Evolutionary conservation across 768 basidiomycete species (phyloP).

Genomic region (Termitomyces heimii): DNA sequence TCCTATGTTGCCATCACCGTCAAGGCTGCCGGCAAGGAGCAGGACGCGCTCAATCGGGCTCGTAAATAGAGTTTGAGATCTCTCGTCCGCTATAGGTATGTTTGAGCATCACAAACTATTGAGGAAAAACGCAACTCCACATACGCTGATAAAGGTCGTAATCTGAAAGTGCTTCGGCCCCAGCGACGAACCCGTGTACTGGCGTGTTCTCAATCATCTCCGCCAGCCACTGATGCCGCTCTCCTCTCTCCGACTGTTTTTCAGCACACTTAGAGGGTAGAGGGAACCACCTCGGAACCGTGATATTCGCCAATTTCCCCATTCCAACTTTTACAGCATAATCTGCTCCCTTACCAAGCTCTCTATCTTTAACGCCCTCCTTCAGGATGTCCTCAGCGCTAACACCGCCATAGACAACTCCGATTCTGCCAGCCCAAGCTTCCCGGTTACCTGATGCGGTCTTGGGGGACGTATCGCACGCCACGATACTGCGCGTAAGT

Average conservation of each 20-base stretch:
- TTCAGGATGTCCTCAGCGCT: constrained; percentile 3
- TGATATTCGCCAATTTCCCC: constrained; percentile 32
- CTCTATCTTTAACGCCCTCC: constrained; percentile 8
- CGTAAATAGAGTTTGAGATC: constrained; percentile 16
- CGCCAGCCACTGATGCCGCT: constrained; percentile 21
- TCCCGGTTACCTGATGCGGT: constrained; percentile 40
- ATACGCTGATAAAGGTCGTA: constrained; percentile 31
- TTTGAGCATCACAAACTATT: too few species aligned
- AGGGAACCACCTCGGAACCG: constrained; percentile 46
- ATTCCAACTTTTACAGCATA: constrained; percentile 34
- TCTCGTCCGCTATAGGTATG: constrained; percentile 4
- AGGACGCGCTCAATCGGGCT: constrained; percentile 26
- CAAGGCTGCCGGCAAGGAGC: constrained; percentile 41
- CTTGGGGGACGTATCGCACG: constrained; percentile 39
- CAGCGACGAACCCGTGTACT: constrained; percentile 38
- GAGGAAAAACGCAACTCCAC: not conserved
- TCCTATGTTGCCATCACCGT: constrained; percentile 43
- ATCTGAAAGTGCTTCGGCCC: constrained; percentile 37
- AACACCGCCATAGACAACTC: constrained; percentile 24
- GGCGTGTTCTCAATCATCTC: constrained; percentile 34
- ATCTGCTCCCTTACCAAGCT: constrained; percentile 11
- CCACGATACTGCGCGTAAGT: constrained; percentile 34
- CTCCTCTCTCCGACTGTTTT: constrained; percentile 9
- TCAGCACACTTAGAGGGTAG: constrained; percentile 24
- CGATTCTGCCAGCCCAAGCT: constrained; percentile 44